phyloP scores from a whole-genome alignment of 805 yeast genomes.

The Candida coleopterorum region DNA sequence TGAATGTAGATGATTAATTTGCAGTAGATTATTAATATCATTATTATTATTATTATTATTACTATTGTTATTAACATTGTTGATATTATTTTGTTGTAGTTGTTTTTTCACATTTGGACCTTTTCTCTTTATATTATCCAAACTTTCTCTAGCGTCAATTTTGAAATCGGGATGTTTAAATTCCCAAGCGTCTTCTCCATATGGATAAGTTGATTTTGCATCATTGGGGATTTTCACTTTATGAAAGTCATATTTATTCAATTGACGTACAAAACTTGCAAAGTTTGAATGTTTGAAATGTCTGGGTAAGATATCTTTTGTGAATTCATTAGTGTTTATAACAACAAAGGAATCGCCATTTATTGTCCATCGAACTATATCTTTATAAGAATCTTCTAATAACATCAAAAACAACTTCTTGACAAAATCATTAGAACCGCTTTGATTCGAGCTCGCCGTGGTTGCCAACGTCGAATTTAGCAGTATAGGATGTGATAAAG shows the following conservation, averaged over 20 bases:
- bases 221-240: slow-evolving; percentile 77
- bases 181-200: slow-evolving; percentile 87
- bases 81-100: neutral
- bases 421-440: slow-evolving; percentile 73
- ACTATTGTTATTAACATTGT: neutral
- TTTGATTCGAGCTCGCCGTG: slow-evolving; percentile 27
- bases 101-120: slow-evolving; percentile 54
- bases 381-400: slow-evolving; percentile 70
- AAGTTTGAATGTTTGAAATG: slow-evolving; percentile 95
- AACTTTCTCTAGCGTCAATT: slow-evolving; percentile 66
- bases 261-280: slow-evolving; percentile 92
- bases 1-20: too few species aligned
- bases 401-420: slow-evolving; percentile 79
- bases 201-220: slow-evolving; percentile 47
- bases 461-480: slow-evolving; percentile 9
- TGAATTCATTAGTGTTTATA: slow-evolving; percentile 83
- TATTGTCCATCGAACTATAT: slow-evolving; percentile 81
- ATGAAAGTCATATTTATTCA: slow-evolving; percentile 96
- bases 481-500: slow-evolving; percentile 5
- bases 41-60: too few species aligned
- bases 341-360: slow-evolving; percentile 87
- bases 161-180: slow-evolving; percentile 88
- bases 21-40: too few species aligned
- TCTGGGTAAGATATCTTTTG: slow-evolving; percentile 82
- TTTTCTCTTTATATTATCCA: slow-evolving; percentile 85